These are phyloP conservation scores for Trichoderma koningiopsis DNA, from an alignment of 2,329 filamentous ascomycete species.

Conservation along the genomic window DNA sequence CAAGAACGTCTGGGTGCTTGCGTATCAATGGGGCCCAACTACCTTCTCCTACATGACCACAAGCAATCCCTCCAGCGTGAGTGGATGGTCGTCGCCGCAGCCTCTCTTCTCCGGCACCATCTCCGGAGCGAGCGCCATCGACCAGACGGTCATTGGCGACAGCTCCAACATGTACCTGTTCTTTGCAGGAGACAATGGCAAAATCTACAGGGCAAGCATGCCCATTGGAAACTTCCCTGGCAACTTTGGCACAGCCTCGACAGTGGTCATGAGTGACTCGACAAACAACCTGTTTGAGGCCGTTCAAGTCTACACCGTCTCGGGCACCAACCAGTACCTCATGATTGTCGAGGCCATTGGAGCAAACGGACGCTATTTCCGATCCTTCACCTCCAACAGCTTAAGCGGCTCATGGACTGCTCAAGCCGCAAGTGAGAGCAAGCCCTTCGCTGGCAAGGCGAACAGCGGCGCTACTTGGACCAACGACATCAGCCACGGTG, in stretches of 20 bases:
- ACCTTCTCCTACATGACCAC: conserved; percentile 2
- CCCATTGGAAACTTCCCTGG: conserved; percentile 9
- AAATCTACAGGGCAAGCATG: conserved; percentile 11
- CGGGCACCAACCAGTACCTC: neutral
- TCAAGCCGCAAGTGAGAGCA: conserved; percentile 7
- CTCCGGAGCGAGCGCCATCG: neutral
- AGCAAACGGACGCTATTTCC: conserved; percentile 14
- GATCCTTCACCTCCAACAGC: conserved; percentile 1
- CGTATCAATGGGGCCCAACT: conserved; percentile 12
- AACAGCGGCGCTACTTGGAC: conserved; percentile 19
- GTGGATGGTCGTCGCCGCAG: conserved; percentile 11
- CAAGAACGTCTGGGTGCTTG: conserved; percentile 6
- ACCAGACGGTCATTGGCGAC: conserved; percentile 16
- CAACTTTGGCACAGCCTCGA: neutral
- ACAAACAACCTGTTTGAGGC: conserved; percentile 13
- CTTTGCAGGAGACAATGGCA: conserved; percentile 11
- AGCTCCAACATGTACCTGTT: conserved; percentile 14
- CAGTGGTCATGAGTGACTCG: conserved; percentile 5
- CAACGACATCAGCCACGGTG: conserved; percentile 16
- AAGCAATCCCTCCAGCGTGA: neutral
- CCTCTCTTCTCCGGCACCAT: conserved; percentile 6
- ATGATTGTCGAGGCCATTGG: conserved; percentile 21
- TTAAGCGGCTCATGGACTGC: conserved; percentile 7
- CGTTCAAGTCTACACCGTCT: conserved; percentile 1
- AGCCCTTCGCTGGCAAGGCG: conserved; percentile 11